Evolutionary conservation across 139 green algal species (phyloP).

Genomic region (Zygnema circumcarinatum): DNA sequence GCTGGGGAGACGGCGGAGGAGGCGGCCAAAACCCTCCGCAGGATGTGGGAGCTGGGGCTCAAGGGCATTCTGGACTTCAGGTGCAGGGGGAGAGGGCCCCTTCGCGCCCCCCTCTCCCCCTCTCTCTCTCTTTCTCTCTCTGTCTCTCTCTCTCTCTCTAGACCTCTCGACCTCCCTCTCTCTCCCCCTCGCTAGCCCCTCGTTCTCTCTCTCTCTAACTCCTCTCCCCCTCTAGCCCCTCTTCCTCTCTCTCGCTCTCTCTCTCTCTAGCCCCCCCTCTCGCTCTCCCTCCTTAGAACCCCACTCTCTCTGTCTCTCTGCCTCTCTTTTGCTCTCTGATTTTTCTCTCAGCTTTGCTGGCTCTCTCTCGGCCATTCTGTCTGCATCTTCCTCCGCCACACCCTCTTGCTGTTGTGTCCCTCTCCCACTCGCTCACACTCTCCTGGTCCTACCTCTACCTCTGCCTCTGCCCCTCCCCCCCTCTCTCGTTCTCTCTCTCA

Average conservation of each 20-base stretch:
- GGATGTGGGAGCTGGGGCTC: constrained; percentile 44
- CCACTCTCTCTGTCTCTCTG: background rate
- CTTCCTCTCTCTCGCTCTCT: constrained; percentile 16
- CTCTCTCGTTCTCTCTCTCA: no score
- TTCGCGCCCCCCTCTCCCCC: background rate
- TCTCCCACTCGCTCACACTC: no score
- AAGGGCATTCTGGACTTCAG: constrained; percentile 54
- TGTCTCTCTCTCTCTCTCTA: background rate
- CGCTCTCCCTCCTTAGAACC: background rate
- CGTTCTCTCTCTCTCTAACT: background rate
- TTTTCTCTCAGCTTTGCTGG: no score
- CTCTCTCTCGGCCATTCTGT: no score
- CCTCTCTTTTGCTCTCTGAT: constrained; percentile 14
- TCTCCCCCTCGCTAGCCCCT: background rate
- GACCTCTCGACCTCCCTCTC: background rate
- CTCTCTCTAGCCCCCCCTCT: background rate
- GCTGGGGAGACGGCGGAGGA: constrained; percentile 57
- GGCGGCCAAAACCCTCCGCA: constrained; percentile 22
- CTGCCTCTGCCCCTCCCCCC: no score
- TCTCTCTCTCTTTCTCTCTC: constrained; percentile 9
- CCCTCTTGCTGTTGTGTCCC: no score
- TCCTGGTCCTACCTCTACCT: no score
- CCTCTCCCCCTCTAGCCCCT: background rate
- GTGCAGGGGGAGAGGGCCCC: background rate
- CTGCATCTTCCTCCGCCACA: no score